phyloP scores from a whole-genome alignment of 768 basidiomycete species.

The Lactarius vividus region DNA sequence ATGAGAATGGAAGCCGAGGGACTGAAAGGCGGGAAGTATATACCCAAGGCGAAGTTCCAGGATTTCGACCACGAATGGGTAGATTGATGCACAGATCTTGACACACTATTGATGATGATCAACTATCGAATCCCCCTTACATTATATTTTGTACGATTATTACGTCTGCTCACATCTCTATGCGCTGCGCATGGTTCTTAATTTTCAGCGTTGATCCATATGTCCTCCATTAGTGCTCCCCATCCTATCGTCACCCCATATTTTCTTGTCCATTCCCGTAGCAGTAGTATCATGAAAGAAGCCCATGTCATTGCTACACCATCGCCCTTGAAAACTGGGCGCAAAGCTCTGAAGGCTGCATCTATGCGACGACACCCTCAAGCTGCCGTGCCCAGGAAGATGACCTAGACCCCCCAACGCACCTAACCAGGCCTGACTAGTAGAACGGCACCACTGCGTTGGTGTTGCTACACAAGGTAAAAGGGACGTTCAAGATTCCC shows the following conservation, averaged over 20 bases:
- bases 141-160: background rate
- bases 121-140: background rate
- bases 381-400: no score
- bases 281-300: background rate
- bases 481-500: no score
- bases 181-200: no score
- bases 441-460: no score
- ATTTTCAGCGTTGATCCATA: background rate
- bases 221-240: background rate
- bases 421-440: no score
- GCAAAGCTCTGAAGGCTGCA: no score
- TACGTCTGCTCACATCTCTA: background rate
- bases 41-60: slow-evolving; percentile 32
- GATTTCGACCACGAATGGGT: slow-evolving; percentile 28
- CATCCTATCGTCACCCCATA: background rate
- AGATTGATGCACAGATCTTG: slow-evolving; percentile 22
- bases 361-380: no score
- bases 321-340: no score
- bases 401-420: no score
- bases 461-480: no score
- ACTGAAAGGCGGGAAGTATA: slow-evolving; percentile 34
- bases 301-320: no score
- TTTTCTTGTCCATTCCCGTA: background rate
- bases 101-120: no score
- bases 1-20: slow-evolving; percentile 20